Percentiles rank a stretch among this genome's conserved stretches.
Evolutionary conservation across 768 basidiomycete genomes (phyloP).

Genomic region (Lactarius sp.): DNA sequence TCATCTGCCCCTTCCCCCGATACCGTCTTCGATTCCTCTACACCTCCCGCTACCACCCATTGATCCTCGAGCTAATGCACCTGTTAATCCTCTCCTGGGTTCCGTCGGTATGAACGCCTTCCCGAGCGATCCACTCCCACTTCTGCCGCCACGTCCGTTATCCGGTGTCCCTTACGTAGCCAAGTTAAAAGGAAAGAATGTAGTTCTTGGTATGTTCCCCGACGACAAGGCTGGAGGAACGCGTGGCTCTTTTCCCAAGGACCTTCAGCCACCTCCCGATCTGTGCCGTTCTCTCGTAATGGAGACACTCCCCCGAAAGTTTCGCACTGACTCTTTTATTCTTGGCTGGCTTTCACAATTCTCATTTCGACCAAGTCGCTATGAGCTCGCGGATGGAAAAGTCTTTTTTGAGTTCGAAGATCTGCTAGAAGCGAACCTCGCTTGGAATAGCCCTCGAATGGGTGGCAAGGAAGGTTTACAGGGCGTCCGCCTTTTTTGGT

Average conservation of each 20-base stretch:
- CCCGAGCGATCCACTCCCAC: not conserved
- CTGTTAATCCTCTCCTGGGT: not conserved
- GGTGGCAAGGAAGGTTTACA: constrained; percentile 33
- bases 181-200: not conserved
- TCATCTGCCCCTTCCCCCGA: not conserved
- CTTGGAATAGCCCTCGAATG: constrained; percentile 47
- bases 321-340: constrained; percentile 41
- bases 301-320: constrained; percentile 49
- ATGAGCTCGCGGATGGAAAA: constrained; percentile 36
- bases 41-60: not conserved
- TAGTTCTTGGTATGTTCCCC: constrained; percentile 11
- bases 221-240: constrained; percentile 5
- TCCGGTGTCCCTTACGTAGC: constrained; percentile 1
- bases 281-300: constrained; percentile 51
- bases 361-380: constrained; percentile 1
- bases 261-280: constrained; percentile 33
- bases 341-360: constrained; percentile 39
- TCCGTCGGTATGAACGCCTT: not conserved
- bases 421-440: constrained; percentile 41
- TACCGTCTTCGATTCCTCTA: not conserved
- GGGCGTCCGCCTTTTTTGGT: constrained; percentile 33
- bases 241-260: constrained; percentile 19
- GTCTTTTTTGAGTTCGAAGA: constrained; percentile 49
- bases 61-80: not conserved
- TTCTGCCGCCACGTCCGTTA: not conserved